Evolutionary conservation across 768 basidiomycete species (phyloP).

Genomic region (Phylloporus rhodoxanthus): DNA sequence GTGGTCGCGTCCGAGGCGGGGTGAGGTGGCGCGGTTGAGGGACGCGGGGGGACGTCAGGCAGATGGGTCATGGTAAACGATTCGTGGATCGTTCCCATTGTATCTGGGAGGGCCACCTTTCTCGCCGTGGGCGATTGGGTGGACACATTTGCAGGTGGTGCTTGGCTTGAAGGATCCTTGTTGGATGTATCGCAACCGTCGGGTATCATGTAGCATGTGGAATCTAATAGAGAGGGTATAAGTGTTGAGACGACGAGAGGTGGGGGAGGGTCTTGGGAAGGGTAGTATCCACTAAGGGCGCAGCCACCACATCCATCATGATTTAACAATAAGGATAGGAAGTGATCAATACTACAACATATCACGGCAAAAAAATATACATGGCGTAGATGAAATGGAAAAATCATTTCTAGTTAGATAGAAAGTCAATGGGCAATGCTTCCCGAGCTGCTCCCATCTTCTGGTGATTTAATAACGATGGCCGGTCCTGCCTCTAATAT

Average conservation of each 20-base stretch:
- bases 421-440: conserved; percentile 15
- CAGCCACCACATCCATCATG: conserved; percentile 5
- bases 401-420: conserved; percentile 6
- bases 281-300: background rate
- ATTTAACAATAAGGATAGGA: background rate
- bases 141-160: conserved; percentile 16
- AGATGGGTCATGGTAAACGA: conserved; percentile 9
- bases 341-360: conserved; percentile 16
- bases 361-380: conserved; percentile 17
- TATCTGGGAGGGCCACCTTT: conserved; percentile 4
- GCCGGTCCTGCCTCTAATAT: conserved; percentile 73
- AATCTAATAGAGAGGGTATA: background rate
- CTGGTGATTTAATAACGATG: conserved; percentile 37
- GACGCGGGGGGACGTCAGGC: conserved; percentile 19
- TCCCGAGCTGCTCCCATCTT: conserved; percentile 22
- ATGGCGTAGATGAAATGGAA: conserved; percentile 9
- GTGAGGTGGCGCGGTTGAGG: conserved; percentile 26
- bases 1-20: conserved; percentile 13
- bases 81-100: background rate
- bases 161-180: conserved; percentile 9
- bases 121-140: conserved; percentile 10
- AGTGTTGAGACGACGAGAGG: background rate
- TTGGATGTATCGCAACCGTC: conserved; percentile 9
- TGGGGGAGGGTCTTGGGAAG: background rate
- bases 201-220: conserved; percentile 30